These are phyloP conservation scores for Pluteus cervinus DNA, from an alignment of 768 basidiomycete genomes.

Conservation along the genomic window DNA sequence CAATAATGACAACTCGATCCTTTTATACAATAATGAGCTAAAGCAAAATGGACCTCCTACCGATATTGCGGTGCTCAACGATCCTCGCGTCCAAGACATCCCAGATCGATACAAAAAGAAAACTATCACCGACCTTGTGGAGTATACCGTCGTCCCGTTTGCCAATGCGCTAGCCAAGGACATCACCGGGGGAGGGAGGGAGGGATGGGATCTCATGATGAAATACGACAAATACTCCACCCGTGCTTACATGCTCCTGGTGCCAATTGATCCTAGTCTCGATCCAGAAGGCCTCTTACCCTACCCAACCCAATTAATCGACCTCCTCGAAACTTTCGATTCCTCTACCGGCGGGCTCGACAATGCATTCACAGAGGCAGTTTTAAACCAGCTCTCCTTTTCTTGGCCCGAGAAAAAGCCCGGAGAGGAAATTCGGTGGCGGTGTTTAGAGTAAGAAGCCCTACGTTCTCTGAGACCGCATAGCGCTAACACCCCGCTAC, in stretches of 20 bases:
- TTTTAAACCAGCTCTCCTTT: slow-evolving; percentile 21
- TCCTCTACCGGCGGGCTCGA: slow-evolving; percentile 24
- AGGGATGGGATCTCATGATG: slow-evolving; percentile 21
- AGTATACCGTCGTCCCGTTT: too few relatives aligned
- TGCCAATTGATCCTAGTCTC: too few relatives aligned
- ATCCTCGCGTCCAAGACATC: slow-evolving; percentile 4
- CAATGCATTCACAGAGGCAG: slow-evolving; percentile 24
- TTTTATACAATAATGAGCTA: too few relatives aligned
- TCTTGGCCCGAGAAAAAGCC: neutral
- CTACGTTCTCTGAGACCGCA: neutral
- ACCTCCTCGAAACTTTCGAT: slow-evolving; percentile 28
- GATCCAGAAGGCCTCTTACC: too few relatives aligned
- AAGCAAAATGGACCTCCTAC: too few relatives aligned
- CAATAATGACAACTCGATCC: too few relatives aligned
- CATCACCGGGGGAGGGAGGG: too few relatives aligned
- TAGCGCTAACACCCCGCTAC: neutral
- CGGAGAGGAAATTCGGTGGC: slow-evolving; percentile 8
- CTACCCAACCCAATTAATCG: slow-evolving; percentile 16
- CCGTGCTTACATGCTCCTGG: slow-evolving; percentile 16
- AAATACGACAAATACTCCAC: slow-evolving; percentile 16
- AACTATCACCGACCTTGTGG: too few relatives aligned
- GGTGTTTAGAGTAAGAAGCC: slow-evolving; percentile 15
- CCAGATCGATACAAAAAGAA: neutral
- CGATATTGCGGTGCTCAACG: too few relatives aligned
- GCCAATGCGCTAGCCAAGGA: too few relatives aligned